These are phyloP conservation scores for Schoenoplectus tabernaemontani DNA, from an alignment of 202 grass and related monocot species.

Conservation along the genomic window DNA sequence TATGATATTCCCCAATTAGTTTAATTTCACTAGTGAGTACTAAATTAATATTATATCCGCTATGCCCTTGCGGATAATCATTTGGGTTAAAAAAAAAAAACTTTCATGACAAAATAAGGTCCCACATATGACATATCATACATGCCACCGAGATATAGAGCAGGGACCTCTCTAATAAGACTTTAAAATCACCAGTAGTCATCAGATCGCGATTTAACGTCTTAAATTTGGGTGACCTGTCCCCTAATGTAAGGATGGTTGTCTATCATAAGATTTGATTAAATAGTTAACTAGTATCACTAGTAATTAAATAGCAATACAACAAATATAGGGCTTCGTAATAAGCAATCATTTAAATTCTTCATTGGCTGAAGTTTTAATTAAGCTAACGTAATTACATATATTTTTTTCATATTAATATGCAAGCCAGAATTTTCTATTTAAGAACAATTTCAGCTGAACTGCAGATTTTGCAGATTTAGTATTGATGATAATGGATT, in stretches of 20 bases:
- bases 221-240: not conserved
- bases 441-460: too few species aligned
- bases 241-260: slow-evolving; percentile 9
- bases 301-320: not conserved
- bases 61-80: not conserved
- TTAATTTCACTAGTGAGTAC: not conserved
- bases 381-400: too few species aligned
- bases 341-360: not conserved
- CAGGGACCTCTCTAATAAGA: too few species aligned
- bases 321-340: not conserved
- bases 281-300: not conserved
- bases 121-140: not conserved
- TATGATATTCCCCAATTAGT: not conserved
- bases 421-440: too few species aligned
- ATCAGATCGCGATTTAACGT: too few species aligned
- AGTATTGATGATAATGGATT: too few species aligned
- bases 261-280: not conserved
- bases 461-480: too few species aligned
- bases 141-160: too few species aligned
- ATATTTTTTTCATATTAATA: too few species aligned
- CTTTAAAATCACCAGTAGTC: too few species aligned
- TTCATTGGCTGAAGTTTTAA: too few species aligned
- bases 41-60: not conserved
- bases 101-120: not conserved
- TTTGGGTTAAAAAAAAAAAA: not conserved